Evolutionary conservation across 441 rosid species (phyloP).

Genomic region (Breynia disticha): DNA sequence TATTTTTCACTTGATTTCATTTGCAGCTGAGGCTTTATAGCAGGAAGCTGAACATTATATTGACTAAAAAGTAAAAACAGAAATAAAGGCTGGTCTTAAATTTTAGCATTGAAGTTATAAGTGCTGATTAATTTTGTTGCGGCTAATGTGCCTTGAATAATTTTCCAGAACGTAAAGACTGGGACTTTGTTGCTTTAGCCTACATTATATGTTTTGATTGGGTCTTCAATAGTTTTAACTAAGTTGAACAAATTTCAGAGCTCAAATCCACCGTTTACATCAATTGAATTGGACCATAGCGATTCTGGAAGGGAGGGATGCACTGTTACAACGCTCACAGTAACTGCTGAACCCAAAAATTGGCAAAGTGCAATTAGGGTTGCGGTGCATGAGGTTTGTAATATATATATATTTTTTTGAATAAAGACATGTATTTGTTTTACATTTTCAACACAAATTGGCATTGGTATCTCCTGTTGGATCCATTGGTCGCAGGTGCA

Average conservation of each 20-base stretch:
- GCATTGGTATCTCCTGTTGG: not conserved
- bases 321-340: slow-evolving; percentile 98
- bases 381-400: slow-evolving; percentile 94
- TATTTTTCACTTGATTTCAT: too few relatives aligned
- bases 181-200: not conserved
- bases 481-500: too few relatives aligned
- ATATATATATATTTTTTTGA: slow-evolving; percentile 9
- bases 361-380: slow-evolving; percentile 94
- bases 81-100: too few relatives aligned
- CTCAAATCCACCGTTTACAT: slow-evolving; percentile 99
- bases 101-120: too few relatives aligned
- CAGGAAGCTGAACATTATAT: too few relatives aligned
- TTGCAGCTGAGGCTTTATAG: too few relatives aligned
- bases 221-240: slow-evolving; percentile 18
- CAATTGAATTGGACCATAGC: slow-evolving; percentile 98
- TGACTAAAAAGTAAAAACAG: too few relatives aligned
- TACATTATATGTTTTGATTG: slow-evolving; percentile 8
- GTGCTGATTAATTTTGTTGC: too few relatives aligned
- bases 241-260: slow-evolving; percentile 51
- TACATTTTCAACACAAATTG: not conserved
- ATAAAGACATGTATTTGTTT: not conserved
- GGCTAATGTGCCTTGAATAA: not conserved
- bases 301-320: slow-evolving; percentile 99
- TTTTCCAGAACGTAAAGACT: not conserved
- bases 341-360: slow-evolving; percentile 94